Base-by-base conservation (phyloP, 2,329 filamentous ascomycete species). In the Stagonosporopsis vannaccii region DNA sequence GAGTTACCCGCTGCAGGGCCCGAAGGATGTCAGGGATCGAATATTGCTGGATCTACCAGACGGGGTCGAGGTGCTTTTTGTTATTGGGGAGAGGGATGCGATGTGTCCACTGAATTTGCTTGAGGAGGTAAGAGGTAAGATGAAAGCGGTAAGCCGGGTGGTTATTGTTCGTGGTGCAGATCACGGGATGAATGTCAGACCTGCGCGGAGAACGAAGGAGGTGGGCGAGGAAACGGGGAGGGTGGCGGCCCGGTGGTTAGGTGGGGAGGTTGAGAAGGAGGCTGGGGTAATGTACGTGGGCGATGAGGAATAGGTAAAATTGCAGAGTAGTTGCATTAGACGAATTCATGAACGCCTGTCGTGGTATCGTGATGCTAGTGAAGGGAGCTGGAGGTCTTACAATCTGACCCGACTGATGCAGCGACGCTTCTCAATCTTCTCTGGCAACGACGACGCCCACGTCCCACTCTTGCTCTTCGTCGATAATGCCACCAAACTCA, bases 1-100 rank as follows among this genome's bases (percentile, higher is more conserved):
- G 1, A 78, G 73, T 23, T 81, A 79, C 53, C 78, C 78, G 2
- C 64, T 81, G 7, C 60, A 74, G 12, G 73, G 74, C 0, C 72
- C 70, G 1, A 76, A 74, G 40, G 67, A 75, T 43, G 35, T 73
- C 5, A 59, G 79, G 3, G 76, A 79, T 60, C 51, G 75, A 55
- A 76, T 79, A 8, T 58, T 81, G 15, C 47, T 78, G 0, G 69
- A 75, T 46, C 55, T 80, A 4, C 62, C 69, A 0, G 52, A 49
- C 3, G 26, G 28, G 0, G 60, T 72, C 0, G 65, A 71, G 23
- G 76, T 80, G 6, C 60, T 80, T 11, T 80, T 81, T 43, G 56
- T 80, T 1, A 62, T 69, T 17, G 79, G 78, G 0, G 69, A 69
- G 11, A 64, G 48, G 61, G 61, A 69, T 43, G 56, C 44, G 0